These are phyloP conservation scores for Umbelopsis sp. DNA, from an alignment of 192 early-diverging fungal species.

Conservation along the genomic window DNA sequence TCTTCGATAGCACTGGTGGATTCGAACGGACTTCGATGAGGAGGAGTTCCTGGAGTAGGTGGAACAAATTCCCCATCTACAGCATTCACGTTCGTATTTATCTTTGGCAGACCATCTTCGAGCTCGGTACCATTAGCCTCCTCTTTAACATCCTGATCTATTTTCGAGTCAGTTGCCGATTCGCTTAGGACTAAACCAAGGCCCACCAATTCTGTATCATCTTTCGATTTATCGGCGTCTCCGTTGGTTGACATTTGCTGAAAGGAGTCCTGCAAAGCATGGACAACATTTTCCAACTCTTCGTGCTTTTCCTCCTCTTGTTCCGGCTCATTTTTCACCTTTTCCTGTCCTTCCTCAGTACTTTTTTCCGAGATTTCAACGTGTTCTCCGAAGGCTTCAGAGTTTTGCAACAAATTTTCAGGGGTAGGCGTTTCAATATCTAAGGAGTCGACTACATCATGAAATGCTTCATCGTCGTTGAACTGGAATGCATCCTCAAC, in stretches of 20 bases:
- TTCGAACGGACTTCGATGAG: neutral
- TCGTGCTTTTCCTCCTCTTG: conserved; percentile 1
- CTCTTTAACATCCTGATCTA: neutral
- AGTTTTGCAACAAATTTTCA: neutral
- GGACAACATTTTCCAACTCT: conserved; percentile 6
- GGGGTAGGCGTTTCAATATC: neutral
- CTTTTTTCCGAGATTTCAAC: neutral
- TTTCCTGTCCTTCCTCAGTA: neutral
- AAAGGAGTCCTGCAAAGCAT: conserved; percentile 13
- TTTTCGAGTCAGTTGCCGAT: neutral
- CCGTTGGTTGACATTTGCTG: neutral
- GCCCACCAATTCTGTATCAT: neutral
- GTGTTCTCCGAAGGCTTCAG: neutral
- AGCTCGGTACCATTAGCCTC: neutral
- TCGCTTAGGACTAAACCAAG: neutral
- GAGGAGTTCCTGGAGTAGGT: conserved; percentile 28
- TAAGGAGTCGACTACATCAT: conserved; percentile 6
- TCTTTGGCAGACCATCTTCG: neutral
- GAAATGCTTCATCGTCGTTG: neutral
- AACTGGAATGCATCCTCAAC: conserved; percentile 12
- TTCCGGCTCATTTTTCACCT: neutral
- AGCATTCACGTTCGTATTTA: neutral
- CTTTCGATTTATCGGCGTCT: neutral
- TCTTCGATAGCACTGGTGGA: neutral
- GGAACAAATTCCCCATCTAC: conserved; percentile 19